Conservation (phyloP, 2,329 filamentous ascomycete genomes). For the Madurella fahalii region DNA sequence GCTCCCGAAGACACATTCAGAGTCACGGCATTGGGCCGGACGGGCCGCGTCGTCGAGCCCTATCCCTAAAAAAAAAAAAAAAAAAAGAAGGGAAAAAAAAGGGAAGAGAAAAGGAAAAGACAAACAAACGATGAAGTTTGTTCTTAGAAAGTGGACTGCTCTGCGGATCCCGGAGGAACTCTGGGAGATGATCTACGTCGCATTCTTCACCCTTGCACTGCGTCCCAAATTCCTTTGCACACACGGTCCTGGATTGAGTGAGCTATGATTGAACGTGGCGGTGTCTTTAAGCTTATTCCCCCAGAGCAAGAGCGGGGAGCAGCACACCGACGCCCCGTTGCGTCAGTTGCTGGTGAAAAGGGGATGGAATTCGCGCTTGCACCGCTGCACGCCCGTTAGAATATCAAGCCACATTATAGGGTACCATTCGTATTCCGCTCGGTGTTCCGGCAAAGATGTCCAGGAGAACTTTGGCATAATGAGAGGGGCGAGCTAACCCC, state of each 20-base stretch:
- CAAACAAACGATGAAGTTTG: no score
- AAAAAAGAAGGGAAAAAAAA: slow-evolving; percentile 14
- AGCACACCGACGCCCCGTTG: neutral
- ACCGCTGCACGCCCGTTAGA: neutral
- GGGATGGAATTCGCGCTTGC: no score
- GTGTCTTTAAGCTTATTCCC: slow-evolving; percentile 12
- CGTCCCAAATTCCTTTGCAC: neutral
- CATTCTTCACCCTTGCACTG: neutral
- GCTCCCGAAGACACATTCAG: slow-evolving; percentile 10
- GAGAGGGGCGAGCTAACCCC: neutral
- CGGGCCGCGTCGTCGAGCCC: slow-evolving; percentile 13
- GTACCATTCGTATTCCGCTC: neutral
- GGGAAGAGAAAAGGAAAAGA: slow-evolving; percentile 10
- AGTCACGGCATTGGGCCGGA: slow-evolving; percentile 16
- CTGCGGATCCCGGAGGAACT: slow-evolving; percentile 1
- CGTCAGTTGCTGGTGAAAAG: neutral
- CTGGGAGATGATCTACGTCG: slow-evolving; percentile 7
- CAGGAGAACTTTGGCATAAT: neutral
- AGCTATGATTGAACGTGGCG: slow-evolving; percentile 2
- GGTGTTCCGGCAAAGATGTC: neutral
- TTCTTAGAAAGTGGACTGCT: neutral
- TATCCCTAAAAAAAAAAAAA: slow-evolving; percentile 15
- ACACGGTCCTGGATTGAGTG: neutral
- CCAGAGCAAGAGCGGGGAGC: neutral
- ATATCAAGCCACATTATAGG: neutral